Percentiles rank a stretch among this genome's conserved stretches.
These are phyloP conservation scores for Baorangia bicolor DNA, from an alignment of 768 basidiomycete species.

Conservation along the genomic window DNA sequence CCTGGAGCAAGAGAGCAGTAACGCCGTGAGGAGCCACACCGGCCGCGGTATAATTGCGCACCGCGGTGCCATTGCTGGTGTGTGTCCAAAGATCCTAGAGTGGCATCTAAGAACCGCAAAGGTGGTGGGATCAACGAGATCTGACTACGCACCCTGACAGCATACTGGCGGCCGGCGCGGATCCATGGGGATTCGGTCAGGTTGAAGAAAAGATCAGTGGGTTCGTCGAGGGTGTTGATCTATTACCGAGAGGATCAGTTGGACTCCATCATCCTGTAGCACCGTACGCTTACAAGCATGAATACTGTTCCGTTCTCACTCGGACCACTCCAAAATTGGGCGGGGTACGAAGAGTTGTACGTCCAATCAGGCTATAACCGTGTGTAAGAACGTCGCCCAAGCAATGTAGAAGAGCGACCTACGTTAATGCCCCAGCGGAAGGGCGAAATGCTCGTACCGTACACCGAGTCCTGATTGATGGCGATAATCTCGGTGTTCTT, in stretches of 20 bases:
- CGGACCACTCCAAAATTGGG: slow-evolving; percentile 67
- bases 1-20: slow-evolving; percentile 59
- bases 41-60: slow-evolving; percentile 49
- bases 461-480: slow-evolving; percentile 63
- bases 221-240: slow-evolving; percentile 56
- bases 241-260: slow-evolving; percentile 20
- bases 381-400: not conserved
- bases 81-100: slow-evolving; percentile 69
- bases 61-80: slow-evolving; percentile 63
- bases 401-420: slow-evolving; percentile 18
- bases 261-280: not conserved
- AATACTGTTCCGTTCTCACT: slow-evolving; percentile 61
- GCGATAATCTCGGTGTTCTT: slow-evolving; percentile 63
- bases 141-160: slow-evolving; percentile 48
- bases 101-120: not conserved
- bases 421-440: slow-evolving; percentile 70
- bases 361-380: slow-evolving; percentile 34
- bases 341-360: slow-evolving; percentile 46
- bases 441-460: slow-evolving; percentile 62
- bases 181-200: slow-evolving; percentile 71
- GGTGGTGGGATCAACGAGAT: not conserved
- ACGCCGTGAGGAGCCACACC: slow-evolving; percentile 65
- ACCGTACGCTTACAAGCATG: slow-evolving; percentile 51
- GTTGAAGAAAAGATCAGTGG: slow-evolving; percentile 58
- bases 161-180: slow-evolving; percentile 59